Evolutionary conservation across 257 asterid genomes (phyloP).

Genomic region (Capsicum rhomboideum): DNA sequence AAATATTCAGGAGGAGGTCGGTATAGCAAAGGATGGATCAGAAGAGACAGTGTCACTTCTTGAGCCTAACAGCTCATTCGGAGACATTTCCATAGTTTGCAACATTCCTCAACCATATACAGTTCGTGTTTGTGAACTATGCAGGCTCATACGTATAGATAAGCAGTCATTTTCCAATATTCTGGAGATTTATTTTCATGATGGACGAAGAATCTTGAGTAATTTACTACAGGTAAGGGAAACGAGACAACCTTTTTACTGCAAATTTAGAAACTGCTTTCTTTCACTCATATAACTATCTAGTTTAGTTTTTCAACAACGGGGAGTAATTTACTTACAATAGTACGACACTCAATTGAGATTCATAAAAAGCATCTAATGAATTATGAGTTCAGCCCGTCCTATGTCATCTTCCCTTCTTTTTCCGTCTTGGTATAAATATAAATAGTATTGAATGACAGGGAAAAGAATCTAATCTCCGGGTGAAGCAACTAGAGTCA

Average conservation of each 20-base stretch:
- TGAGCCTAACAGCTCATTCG: constrained; percentile 57
- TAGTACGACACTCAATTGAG: not conserved
- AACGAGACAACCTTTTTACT: not conserved
- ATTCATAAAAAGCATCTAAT: not conserved
- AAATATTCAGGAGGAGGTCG: constrained; percentile 62
- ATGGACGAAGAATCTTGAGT: constrained; percentile 70
- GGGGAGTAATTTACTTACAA: not conserved
- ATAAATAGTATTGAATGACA: constrained; percentile 14
- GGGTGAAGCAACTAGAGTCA: constrained; percentile 67
- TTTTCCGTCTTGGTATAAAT: not conserved
- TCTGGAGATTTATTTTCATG: constrained; percentile 79
- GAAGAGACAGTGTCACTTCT: constrained; percentile 57
- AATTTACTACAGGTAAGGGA: constrained; percentile 73
- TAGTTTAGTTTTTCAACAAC: not conserved
- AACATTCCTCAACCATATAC: constrained; percentile 95
- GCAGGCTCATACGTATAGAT: constrained; percentile 79
- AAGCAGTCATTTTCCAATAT: constrained; percentile 76
- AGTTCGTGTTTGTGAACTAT: constrained; percentile 78
- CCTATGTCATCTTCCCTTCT: not conserved
- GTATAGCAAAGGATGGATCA: constrained; percentile 51
- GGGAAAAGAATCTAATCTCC: constrained; percentile 66
- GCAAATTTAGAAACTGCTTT: not conserved
- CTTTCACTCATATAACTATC: not conserved
- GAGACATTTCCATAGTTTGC: constrained; percentile 77
- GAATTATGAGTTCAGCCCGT: not conserved